A percentile compares a stretch with the other conserved stretches of the same genome.
These are phyloP conservation scores for Acer negundo DNA, from an alignment of 345 rosid species.

Conservation along the genomic window DNA sequence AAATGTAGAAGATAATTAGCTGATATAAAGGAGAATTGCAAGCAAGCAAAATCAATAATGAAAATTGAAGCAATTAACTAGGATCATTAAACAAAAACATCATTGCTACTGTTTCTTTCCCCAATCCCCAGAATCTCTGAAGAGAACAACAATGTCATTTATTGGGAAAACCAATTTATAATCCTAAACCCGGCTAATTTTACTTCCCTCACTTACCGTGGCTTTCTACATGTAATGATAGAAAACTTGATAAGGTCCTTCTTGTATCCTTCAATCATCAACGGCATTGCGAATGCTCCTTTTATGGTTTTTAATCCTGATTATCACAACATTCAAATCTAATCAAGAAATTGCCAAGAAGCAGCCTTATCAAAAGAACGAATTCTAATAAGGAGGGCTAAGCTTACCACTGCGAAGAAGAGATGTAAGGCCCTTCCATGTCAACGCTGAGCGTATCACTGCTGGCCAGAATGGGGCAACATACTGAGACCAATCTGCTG, in stretches of 20 bases:
- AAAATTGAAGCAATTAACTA: background rate
- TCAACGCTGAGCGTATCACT: constrained; percentile 68
- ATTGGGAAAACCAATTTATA: background rate
- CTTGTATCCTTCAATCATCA: constrained; percentile 89
- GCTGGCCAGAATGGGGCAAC: constrained; percentile 98
- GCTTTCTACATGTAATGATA: constrained; percentile 78
- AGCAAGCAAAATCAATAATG: background rate
- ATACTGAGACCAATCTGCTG: constrained; percentile 79
- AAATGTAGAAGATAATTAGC: background rate
- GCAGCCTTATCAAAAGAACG: too few species aligned
- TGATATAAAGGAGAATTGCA: background rate
- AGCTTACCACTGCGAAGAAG: constrained; percentile 63
- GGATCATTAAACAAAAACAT: background rate
- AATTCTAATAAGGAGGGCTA: background rate
- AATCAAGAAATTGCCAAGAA: constrained; percentile 2
- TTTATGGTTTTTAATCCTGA: constrained; percentile 70
- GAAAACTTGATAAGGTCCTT: constrained; percentile 80
- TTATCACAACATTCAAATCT: constrained; percentile 11
- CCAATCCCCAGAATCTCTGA: background rate
- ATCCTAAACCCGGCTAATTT: background rate
- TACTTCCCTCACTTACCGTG: constrained; percentile 17
- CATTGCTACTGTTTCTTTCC: too few species aligned
- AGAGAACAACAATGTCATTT: too few species aligned
- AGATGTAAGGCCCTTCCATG: constrained; percentile 83
- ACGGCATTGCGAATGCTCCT: constrained; percentile 91